These are phyloP conservation scores for Astrothelium macrocarpum DNA, from an alignment of 495 filamentous ascomycete species.

Conservation along the genomic window DNA sequence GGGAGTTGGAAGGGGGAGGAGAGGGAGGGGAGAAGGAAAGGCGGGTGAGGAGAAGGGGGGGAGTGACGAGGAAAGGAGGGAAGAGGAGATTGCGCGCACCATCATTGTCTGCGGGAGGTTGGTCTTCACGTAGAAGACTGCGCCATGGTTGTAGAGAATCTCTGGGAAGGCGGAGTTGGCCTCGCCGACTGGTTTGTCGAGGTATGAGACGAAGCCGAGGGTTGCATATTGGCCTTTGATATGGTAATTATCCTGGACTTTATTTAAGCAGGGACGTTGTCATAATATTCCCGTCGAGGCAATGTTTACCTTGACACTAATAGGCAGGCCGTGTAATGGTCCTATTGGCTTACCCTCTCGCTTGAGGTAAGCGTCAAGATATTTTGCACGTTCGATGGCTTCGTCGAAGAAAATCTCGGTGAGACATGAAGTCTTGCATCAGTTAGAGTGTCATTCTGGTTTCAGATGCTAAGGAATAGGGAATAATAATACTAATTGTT, in stretches of 20 bases:
- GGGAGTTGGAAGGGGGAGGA: neutral
- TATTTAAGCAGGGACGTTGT: slow-evolving; percentile 26
- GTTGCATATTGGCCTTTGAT: slow-evolving; percentile 30
- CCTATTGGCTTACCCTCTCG: slow-evolving; percentile 25
- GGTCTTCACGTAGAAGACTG: slow-evolving; percentile 46
- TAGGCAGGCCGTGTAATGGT: slow-evolving; percentile 33
- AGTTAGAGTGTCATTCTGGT: neutral
- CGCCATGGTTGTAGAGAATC: slow-evolving; percentile 35
- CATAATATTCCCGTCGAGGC: neutral
- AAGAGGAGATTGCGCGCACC: slow-evolving; percentile 27
- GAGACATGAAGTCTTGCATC: slow-evolving; percentile 33
- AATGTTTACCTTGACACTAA: slow-evolving; percentile 45
- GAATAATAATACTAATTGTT: slow-evolving; percentile 2
- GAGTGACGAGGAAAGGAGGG: neutral
- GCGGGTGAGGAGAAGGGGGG: neutral
- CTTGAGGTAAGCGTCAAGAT: slow-evolving; percentile 30
- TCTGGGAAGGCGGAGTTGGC: slow-evolving; percentile 19
- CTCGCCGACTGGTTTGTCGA: slow-evolving; percentile 16
- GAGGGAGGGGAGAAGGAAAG: no score
- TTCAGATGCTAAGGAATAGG: neutral
- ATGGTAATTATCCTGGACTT: slow-evolving; percentile 26
- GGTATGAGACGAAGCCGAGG: slow-evolving; percentile 25
- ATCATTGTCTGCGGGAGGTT: slow-evolving; percentile 50
- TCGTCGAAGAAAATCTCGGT: slow-evolving; percentile 35
- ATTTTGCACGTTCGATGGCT: slow-evolving; percentile 27